Base-by-base conservation (phyloP, 2,329 filamentous ascomycete genomes). In the Aspergillus proliferans region DNA sequence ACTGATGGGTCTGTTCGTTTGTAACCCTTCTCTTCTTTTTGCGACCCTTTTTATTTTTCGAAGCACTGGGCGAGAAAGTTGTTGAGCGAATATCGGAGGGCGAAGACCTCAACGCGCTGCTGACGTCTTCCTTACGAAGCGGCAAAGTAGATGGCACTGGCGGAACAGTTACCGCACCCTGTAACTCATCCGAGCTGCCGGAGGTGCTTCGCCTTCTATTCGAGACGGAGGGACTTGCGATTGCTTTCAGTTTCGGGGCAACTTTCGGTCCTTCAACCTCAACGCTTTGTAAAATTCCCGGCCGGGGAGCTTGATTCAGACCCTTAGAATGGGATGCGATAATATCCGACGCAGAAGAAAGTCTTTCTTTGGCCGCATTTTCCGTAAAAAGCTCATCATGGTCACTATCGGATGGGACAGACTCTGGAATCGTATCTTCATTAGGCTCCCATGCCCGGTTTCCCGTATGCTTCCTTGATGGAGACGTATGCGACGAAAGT, bases 141-240 rank as follows among this genome's bases (percentile, higher is more conserved):
- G 42, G 24, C 14, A 60, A 43, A n/a, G 39, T 33, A 5, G 44
- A 51, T 7, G 57, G 56, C 21, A 54, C 19, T 22, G 54, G 59
- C 4, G 50, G 45, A 34, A 63, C 64, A 4, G 68, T 69, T 36
- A 56, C 63, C 8, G 58, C 67, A 9, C 68, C 69, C 48, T 72
- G 70, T 2, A 72, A 51, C 48, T 67, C 70, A 58, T 72, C 70
- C 4, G 68, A 59, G 47, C 70, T 72, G 36, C 52, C 55, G 15
- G 47, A 49, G 33, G 21, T 12, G 15, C 43, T 54, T 28, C 33
- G 46, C 6, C 49, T 36, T 2, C 26, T 47, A 43, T 53, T 47
- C 3, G 39, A 46, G n/a, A 36, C 34, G 12, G 21, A 28, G 18
- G 38, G 26, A 24, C 18, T 44, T 24, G 22, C 3, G 18, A 18